Conservation (phyloP, 1,284 basidiomycete genomes). For the Termitomyces sp. region DNA sequence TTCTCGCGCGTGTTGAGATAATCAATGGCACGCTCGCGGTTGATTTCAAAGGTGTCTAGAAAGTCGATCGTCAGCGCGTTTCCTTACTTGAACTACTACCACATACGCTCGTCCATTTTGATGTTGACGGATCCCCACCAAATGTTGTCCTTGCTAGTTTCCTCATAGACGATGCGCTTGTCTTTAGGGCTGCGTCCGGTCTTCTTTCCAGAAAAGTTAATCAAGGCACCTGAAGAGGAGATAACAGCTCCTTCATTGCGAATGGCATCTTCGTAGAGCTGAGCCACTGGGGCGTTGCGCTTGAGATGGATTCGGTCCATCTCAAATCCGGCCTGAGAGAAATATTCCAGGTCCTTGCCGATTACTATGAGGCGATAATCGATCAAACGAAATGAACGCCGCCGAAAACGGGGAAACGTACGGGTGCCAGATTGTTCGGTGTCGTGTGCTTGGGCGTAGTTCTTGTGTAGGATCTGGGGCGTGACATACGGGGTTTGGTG, state of each 20-base stretch:
- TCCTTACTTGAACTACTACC: neutral
- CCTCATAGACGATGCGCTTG: constrained; percentile 99
- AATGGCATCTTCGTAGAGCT: constrained; percentile 98
- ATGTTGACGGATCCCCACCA: constrained; percentile 99
- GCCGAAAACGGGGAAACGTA: constrained; percentile 32
- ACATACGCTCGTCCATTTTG: constrained; percentile 94
- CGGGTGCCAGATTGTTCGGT: constrained; percentile 42
- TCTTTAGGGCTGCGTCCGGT: constrained; percentile 98
- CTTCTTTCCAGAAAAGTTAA: constrained; percentile 99
- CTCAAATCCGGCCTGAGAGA: constrained; percentile 99
- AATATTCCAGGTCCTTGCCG: constrained; percentile 91
- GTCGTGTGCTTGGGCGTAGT: constrained; percentile 59
- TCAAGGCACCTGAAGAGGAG: constrained; percentile 92
- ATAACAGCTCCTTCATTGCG: constrained; percentile 98
- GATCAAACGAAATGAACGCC: constrained; percentile 12
- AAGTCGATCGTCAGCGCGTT: neutral
- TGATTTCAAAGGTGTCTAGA: constrained; percentile 98
- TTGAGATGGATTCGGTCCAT: constrained; percentile 87
- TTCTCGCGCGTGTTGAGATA: constrained; percentile 98
- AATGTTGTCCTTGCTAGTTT: constrained; percentile 94
- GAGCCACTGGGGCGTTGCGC: constrained; percentile 93
- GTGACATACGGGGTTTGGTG: constrained; percentile 51
- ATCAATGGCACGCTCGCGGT: constrained; percentile 99
- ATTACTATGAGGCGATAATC: constrained; percentile 51
- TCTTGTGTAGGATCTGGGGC: no score